phyloP scores from a whole-genome alignment of 2,329 filamentous ascomycete species.

The Colletotrichum sp. region DNA sequence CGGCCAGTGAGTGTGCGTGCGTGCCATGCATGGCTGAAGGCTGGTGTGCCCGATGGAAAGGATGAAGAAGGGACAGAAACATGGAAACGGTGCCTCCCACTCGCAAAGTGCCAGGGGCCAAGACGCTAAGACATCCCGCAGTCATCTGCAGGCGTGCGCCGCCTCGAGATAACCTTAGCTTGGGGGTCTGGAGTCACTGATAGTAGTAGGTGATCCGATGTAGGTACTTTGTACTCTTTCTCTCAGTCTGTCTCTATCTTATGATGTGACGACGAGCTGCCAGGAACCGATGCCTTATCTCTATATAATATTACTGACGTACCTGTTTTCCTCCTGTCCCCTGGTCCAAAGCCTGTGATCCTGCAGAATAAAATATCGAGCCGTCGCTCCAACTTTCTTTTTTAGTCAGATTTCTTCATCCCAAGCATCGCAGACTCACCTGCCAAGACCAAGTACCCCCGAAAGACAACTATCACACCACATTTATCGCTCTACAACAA shows the following conservation, averaged over 20 bases:
- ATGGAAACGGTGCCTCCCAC: background rate
- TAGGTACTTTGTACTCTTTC: background rate
- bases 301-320: slow-evolving; percentile 17
- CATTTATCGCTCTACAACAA: background rate
- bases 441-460: background rate
- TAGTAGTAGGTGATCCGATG: background rate
- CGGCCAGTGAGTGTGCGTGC: background rate
- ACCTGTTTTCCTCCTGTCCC: background rate
- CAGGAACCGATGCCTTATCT: slow-evolving; percentile 17
- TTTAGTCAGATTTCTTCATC: background rate
- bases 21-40: background rate
- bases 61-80: background rate
- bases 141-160: background rate
- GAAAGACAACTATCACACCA: background rate
- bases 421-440: background rate
- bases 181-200: background rate
- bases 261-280: slow-evolving; percentile 19
- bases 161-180: slow-evolving; percentile 8
- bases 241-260: slow-evolving; percentile 1
- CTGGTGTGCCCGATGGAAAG: background rate
- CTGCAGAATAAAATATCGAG: background rate
- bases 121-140: slow-evolving; percentile 14
- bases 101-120: background rate
- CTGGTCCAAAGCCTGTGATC: background rate
- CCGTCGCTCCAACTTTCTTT: background rate